phyloP scores from a whole-genome alignment of 1,284 basidiomycete species.

The Cutaneotrichosporon cavernicola region DNA sequence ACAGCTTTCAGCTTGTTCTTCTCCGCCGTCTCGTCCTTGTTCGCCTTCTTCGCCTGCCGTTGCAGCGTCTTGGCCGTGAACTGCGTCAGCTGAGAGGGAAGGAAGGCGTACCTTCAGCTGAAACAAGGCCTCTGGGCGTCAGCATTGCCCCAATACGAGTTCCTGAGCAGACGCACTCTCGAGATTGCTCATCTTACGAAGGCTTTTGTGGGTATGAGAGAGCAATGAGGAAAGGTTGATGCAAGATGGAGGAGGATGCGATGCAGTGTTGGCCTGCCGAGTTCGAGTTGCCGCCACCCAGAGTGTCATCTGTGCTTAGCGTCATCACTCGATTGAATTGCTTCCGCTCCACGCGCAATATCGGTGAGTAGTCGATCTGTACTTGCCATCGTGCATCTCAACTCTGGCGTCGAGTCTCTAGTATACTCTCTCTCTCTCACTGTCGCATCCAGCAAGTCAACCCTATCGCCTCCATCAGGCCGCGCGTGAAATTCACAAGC shows the following conservation, averaged over 20 bases:
- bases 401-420: neutral
- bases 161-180: conserved; percentile 67
- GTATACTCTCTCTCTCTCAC: neutral
- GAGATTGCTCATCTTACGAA: conserved; percentile 70
- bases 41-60: conserved; percentile 90
- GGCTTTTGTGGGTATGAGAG: neutral
- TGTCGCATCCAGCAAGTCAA: neutral
- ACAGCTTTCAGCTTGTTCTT: conserved; percentile 89
- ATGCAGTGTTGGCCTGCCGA: neutral
- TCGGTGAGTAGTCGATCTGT: neutral
- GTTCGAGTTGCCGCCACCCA: conserved; percentile 6
- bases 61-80: conserved; percentile 92
- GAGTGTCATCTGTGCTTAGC: neutral
- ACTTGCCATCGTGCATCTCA: neutral
- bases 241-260: neutral
- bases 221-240: neutral
- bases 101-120: conserved; percentile 73
- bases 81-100: conserved; percentile 54
- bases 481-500: no score
- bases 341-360: neutral
- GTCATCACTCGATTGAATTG: conserved; percentile 2
- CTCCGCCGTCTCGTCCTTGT: conserved; percentile 85
- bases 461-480: neutral
- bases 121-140: conserved; percentile 78
- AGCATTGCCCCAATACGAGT: neutral